Conservation (phyloP, 768 basidiomycete genomes). For the Mycena epipterygia region DNA sequence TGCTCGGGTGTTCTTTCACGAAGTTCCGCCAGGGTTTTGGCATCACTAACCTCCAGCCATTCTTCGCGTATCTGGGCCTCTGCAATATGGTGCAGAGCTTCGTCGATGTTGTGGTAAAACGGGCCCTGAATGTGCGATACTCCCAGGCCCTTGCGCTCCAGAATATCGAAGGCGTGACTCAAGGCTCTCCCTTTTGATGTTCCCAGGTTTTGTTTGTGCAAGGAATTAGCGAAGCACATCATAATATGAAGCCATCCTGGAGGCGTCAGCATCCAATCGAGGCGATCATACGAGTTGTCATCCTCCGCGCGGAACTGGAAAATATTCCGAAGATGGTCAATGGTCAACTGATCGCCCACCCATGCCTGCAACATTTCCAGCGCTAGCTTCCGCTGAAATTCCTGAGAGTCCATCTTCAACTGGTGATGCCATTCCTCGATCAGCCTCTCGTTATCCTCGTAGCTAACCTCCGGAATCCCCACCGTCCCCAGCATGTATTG, state of each 20-base stretch:
- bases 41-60: slow-evolving; percentile 40
- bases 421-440: slow-evolving; percentile 49
- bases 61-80: slow-evolving; percentile 52
- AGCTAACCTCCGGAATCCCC: background rate
- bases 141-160: slow-evolving; percentile 46
- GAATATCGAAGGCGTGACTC: slow-evolving; percentile 45
- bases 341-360: background rate
- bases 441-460: slow-evolving; percentile 30
- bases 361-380: slow-evolving; percentile 43
- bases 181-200: slow-evolving; percentile 44
- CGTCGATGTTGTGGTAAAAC: slow-evolving; percentile 51
- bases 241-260: slow-evolving; percentile 58
- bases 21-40: background rate
- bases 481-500: slow-evolving; percentile 25
- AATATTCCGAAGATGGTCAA: slow-evolving; percentile 36
- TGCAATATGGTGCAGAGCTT: slow-evolving; percentile 49
- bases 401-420: slow-evolving; percentile 38
- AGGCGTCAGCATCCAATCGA: slow-evolving; percentile 27
- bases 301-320: slow-evolving; percentile 51
- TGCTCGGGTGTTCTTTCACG: background rate
- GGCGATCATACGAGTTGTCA: slow-evolving; percentile 49
- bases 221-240: slow-evolving; percentile 55
- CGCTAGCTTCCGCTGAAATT: slow-evolving; percentile 38
- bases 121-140: slow-evolving; percentile 43
- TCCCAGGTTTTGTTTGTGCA: slow-evolving; percentile 57